A percentile compares a stretch with the other conserved stretches of the same genome.
phyloP scores from a whole-genome alignment of 495 filamentous ascomycete species.

The Cryomyces minteri region DNA sequence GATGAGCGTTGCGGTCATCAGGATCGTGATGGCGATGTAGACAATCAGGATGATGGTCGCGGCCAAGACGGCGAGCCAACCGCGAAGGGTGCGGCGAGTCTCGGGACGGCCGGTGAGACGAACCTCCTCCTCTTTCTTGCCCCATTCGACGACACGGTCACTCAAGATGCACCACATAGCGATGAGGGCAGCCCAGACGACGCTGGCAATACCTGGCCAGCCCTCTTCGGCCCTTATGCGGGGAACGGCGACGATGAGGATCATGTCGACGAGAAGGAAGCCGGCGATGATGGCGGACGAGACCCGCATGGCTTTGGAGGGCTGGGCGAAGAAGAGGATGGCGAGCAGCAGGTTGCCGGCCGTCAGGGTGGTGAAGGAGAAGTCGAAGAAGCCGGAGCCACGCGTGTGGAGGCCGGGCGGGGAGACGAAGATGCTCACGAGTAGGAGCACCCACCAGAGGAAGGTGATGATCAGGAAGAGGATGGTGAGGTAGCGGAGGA shows the following conservation, averaged over 20 bases:
- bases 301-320: slow-evolving; percentile 57
- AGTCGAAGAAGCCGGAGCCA: slow-evolving; percentile 69
- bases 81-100: slow-evolving; percentile 56
- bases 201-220: slow-evolving; percentile 72
- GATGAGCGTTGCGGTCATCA: slow-evolving; percentile 63
- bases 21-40: slow-evolving; percentile 41
- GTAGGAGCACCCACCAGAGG: slow-evolving; percentile 75
- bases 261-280: slow-evolving; percentile 64
- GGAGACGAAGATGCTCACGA: slow-evolving; percentile 75
- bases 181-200: slow-evolving; percentile 56
- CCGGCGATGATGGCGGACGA: slow-evolving; percentile 42
- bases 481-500: slow-evolving; percentile 54
- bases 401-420: slow-evolving; percentile 69
- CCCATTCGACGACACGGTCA: slow-evolving; percentile 68
- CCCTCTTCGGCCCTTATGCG: slow-evolving; percentile 66
- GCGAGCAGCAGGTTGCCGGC: slow-evolving; percentile 51
- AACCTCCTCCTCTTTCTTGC: slow-evolving; percentile 82
- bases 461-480: slow-evolving; percentile 56
- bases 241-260: slow-evolving; percentile 56
- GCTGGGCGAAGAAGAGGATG: slow-evolving; percentile 74
- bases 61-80: slow-evolving; percentile 73
- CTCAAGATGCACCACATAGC: slow-evolving; percentile 40
- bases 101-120: slow-evolving; percentile 81
- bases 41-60: slow-evolving; percentile 49
- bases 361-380: slow-evolving; percentile 48